Conservation (phyloP, 2,329 filamentous ascomycete genomes). For the Lecanicillium sp. region DNA sequence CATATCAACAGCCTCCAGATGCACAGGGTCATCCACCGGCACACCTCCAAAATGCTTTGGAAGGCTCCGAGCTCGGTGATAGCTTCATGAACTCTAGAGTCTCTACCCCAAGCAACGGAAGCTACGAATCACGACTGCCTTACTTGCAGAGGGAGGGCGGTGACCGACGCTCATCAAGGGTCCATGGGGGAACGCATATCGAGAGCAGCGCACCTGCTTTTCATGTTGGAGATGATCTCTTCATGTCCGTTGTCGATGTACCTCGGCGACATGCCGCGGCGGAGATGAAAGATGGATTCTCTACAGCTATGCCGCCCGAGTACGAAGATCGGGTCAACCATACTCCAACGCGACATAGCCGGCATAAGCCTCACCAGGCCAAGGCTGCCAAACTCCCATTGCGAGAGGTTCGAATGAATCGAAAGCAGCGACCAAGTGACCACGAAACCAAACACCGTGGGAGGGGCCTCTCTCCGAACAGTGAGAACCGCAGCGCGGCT, state of each 20-base stretch:
- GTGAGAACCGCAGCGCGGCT: no score
- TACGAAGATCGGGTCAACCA: constrained; percentile 5
- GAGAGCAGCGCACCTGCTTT: constrained; percentile 12
- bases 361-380: background rate
- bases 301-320: background rate
- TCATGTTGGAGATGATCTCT: constrained; percentile 13
- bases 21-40: background rate
- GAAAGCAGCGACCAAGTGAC: constrained; percentile 9
- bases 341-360: constrained; percentile 4
- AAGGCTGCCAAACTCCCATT: constrained; percentile 26
- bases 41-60: constrained; percentile 18
- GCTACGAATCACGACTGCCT: constrained; percentile 13
- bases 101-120: constrained; percentile 27
- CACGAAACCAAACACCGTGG: no score
- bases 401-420: constrained; percentile 24
- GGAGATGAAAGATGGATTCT: constrained; percentile 9
- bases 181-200: background rate
- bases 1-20: no score
- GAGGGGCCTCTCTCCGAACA: no score
- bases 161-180: background rate
- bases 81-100: constrained; percentile 31
- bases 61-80: constrained; percentile 30
- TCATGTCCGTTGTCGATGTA: constrained; percentile 1
- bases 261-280: background rate
- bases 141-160: constrained; percentile 3